phyloP scores from a whole-genome alignment of 768 basidiomycete species.

The Leccinum olivaceopallidum region DNA sequence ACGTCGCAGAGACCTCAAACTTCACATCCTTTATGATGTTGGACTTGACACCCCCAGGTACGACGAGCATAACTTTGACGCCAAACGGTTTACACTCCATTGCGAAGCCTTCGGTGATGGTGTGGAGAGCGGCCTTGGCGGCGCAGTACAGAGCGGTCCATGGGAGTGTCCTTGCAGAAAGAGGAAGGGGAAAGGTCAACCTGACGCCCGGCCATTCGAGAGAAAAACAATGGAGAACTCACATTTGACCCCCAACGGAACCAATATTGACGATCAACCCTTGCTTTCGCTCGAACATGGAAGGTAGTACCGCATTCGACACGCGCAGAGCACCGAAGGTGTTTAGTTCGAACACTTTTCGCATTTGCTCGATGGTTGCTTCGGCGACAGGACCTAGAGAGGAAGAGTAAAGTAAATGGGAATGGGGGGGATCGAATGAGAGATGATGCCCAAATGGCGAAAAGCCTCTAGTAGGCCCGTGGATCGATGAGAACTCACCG shows the following conservation, averaged over 20 bases:
- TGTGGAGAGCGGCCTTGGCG: constrained; percentile 57
- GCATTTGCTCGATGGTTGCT: constrained; percentile 51
- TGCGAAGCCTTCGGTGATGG: constrained; percentile 60
- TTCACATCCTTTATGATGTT: constrained; percentile 51
- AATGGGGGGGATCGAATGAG: background rate
- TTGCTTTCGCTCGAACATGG: constrained; percentile 63
- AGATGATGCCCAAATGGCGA: background rate
- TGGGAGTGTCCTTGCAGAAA: constrained; percentile 53
- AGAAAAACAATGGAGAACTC: constrained; percentile 21
- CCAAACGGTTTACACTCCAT: constrained; percentile 78
- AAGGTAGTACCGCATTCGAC: constrained; percentile 61
- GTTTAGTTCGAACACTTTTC: constrained; percentile 63
- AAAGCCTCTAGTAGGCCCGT: background rate
- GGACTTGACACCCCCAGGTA: constrained; percentile 64
- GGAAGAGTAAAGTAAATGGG: background rate
- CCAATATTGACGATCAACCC: constrained; percentile 78
- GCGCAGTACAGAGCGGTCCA: constrained; percentile 66
- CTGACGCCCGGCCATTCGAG: background rate
- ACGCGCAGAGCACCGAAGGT: constrained; percentile 59
- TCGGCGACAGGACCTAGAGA: constrained; percentile 50
- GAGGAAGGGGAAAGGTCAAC: background rate
- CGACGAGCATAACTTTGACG: constrained; percentile 67
- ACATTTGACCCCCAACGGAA: constrained; percentile 65
- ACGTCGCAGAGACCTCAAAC: background rate
- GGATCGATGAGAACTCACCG: constrained; percentile 36